These are phyloP conservation scores for Guyanaporus albipodus DNA, from an alignment of 768 basidiomycete species.

Conservation along the genomic window DNA sequence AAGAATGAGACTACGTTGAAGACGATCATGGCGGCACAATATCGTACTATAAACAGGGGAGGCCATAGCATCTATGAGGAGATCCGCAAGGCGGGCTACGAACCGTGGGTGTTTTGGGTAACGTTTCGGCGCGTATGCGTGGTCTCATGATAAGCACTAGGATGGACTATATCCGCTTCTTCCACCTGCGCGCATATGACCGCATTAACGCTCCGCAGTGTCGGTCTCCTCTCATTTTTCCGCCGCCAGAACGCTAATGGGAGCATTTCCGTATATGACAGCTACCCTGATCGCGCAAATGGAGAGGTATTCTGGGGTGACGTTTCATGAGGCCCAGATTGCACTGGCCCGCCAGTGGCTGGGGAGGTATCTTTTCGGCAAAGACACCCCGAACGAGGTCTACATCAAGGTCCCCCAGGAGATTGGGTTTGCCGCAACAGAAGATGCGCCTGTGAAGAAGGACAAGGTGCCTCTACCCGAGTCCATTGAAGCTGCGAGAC, in stretches of 20 bases:
- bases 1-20: conserved; percentile 60
- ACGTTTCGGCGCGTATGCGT: background rate
- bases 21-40: conserved; percentile 86
- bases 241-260: conserved; percentile 15
- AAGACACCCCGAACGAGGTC: conserved; percentile 45
- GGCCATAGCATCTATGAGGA: conserved; percentile 84
- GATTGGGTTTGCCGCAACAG: conserved; percentile 47
- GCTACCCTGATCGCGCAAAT: conserved; percentile 58
- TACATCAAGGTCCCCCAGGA: conserved; percentile 55
- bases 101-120: conserved; percentile 53
- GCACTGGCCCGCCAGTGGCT: conserved; percentile 79
- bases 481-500: conserved; percentile 61
- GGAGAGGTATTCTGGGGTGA: conserved; percentile 71
- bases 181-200: conserved; percentile 89
- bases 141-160: conserved; percentile 34
- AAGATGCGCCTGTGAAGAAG: conserved; percentile 51
- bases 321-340: conserved; percentile 82
- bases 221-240: conserved; percentile 27
- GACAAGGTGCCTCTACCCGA: conserved; percentile 66
- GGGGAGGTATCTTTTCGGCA: conserved; percentile 40
- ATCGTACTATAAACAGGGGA: conserved; percentile 87
- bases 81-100: conserved; percentile 69
- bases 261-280: conserved; percentile 6
- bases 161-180: conserved; percentile 85
- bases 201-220: conserved; percentile 76